Conservation (phyloP, 1,284 basidiomycete genomes). For the Flammula alnicola region DNA sequence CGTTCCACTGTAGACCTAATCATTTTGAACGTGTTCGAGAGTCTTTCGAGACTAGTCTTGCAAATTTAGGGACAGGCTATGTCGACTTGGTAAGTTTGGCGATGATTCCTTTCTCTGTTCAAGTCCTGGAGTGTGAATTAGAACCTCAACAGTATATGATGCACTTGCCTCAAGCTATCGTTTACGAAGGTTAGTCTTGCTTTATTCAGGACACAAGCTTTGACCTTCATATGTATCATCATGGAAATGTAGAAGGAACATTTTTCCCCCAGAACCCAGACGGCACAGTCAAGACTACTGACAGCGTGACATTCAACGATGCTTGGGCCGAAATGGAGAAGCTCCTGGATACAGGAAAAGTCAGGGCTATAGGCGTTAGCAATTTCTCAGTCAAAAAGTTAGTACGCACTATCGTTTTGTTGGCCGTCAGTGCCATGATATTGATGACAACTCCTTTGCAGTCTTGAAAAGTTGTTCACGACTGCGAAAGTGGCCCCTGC, state of each 20-base stretch:
- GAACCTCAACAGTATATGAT: conserved; percentile 62
- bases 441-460: conserved; percentile 19
- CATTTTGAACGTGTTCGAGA: conserved; percentile 64
- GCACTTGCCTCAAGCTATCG: conserved; percentile 58
- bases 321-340: conserved; percentile 84
- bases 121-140: conserved; percentile 26
- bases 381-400: conserved; percentile 58
- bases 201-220: background rate
- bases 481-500: conserved; percentile 41
- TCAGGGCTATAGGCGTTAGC: conserved; percentile 72
- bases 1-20: conserved; percentile 35
- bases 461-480: conserved; percentile 42
- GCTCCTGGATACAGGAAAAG: conserved; percentile 54
- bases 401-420: conserved; percentile 2
- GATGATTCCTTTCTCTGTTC: conserved; percentile 51
- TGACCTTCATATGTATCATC: too few species aligned
- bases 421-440: too few species aligned
- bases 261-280: conserved; percentile 48
- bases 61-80: conserved; percentile 76
- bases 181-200: conserved; percentile 16
- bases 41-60: conserved; percentile 74
- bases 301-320: conserved; percentile 43
- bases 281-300: conserved; percentile 37
- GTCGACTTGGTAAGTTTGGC: conserved; percentile 64
- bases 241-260: conserved; percentile 70